phyloP scores from a whole-genome alignment of 1,139 yeast species.

The Debaryomycetaceae sp. region DNA sequence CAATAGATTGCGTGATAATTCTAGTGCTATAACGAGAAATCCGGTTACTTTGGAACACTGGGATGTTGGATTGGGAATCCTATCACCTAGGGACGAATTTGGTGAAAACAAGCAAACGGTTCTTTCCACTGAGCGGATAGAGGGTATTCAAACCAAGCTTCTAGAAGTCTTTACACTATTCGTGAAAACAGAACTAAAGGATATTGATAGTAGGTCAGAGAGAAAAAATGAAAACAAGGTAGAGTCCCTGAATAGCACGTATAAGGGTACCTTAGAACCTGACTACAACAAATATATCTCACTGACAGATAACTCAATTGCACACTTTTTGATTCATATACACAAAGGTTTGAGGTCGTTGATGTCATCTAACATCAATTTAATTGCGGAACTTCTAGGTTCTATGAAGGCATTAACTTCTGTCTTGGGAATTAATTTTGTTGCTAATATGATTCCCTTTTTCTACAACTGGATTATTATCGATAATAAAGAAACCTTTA shows the following conservation, averaged over 20 bases:
- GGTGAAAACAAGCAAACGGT: conserved; percentile 11
- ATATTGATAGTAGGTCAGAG: conserved; percentile 5
- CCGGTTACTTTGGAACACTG: conserved; percentile 42
- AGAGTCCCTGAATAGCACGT: conserved; percentile 7
- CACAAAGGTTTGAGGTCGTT: conserved; percentile 28
- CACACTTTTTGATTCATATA: conserved; percentile 30
- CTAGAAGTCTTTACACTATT: conserved; percentile 33
- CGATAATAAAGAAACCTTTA: conserved; percentile 8
- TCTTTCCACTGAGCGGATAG: conserved; percentile 23
- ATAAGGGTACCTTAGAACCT: conserved; percentile 24
- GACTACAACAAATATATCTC: conserved; percentile 38
- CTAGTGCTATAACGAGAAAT: conserved; percentile 37
- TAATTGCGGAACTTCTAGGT: conserved; percentile 19
- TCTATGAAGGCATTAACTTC: conserved; percentile 27
- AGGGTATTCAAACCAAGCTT: conserved; percentile 29
- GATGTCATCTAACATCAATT: conserved; percentile 19
- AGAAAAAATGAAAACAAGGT: not conserved
- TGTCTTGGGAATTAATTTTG: conserved; percentile 45
- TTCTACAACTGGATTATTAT: conserved; percentile 45
- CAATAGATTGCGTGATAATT: conserved; percentile 23
- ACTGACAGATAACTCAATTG: conserved; percentile 32
- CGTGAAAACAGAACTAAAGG: conserved; percentile 28
- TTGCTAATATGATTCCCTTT: conserved; percentile 45
- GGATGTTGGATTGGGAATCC: conserved; percentile 37
- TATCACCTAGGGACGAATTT: conserved; percentile 24